Conservation (phyloP, 306 rosid species). For the Vachellia collinsii region DNA sequence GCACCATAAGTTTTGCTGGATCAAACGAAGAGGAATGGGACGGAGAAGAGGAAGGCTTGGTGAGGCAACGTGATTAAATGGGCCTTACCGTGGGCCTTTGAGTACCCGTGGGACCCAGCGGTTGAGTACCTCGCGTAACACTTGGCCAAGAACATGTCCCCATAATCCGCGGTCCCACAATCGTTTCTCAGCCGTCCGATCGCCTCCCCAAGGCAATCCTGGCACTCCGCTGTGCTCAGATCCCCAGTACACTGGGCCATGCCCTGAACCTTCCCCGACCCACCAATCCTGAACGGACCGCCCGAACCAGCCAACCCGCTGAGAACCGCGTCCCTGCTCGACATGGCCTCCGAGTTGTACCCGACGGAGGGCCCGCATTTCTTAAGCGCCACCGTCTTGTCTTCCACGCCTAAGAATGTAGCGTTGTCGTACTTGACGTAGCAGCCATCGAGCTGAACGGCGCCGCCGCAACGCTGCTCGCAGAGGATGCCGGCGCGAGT, state of each 20-base stretch:
- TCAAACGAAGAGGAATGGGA: background rate
- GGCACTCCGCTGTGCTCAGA: constrained; percentile 64
- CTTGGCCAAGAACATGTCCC: constrained; percentile 79
- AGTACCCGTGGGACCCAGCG: constrained; percentile 47
- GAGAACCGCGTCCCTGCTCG: constrained; percentile 60
- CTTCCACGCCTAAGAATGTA: constrained; percentile 71
- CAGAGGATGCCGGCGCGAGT: constrained; percentile 57
- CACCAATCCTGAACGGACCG: constrained; percentile 69
- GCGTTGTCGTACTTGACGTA: constrained; percentile 82
- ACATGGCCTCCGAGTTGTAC: constrained; percentile 47
- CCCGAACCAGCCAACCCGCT: constrained; percentile 49
- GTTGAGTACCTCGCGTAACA: constrained; percentile 75
- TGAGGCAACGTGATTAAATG: background rate
- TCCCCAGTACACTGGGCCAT: constrained; percentile 79
- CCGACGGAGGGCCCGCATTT: constrained; percentile 80
- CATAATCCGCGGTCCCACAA: constrained; percentile 60
- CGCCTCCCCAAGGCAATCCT: constrained; percentile 70
- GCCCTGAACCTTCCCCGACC: constrained; percentile 67
- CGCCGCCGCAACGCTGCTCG: constrained; percentile 62
- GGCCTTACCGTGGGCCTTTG: constrained; percentile 61
- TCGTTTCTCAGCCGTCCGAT: constrained; percentile 67
- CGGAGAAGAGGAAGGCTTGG: background rate
- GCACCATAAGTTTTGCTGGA: background rate
- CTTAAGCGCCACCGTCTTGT: constrained; percentile 73
- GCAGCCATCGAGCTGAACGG: constrained; percentile 81